Conservation (phyloP, 208 protist species). For the Trypanosoma caninum region DNA sequence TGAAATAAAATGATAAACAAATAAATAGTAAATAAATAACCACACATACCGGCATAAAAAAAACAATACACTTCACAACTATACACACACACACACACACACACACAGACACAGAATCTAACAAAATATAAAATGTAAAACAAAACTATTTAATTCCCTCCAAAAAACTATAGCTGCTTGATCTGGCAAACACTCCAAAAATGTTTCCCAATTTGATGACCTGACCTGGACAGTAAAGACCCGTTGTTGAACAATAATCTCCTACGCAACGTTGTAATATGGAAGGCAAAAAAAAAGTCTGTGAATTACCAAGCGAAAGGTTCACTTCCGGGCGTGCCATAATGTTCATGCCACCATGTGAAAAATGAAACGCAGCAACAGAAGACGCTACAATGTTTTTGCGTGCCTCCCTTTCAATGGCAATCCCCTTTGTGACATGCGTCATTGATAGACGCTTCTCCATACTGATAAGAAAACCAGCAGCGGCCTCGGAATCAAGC, state of each 20-base stretch:
- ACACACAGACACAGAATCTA: not conserved
- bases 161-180: constrained; percentile 76
- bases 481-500: constrained; percentile 73
- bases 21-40: constrained; percentile 10
- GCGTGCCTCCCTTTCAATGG: constrained; percentile 63
- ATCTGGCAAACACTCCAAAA: constrained; percentile 61
- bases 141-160: constrained; percentile 51
- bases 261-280: constrained; percentile 77
- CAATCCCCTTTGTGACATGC: constrained; percentile 69
- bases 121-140: not conserved
- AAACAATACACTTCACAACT: constrained; percentile 7
- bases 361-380: constrained; percentile 75
- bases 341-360: constrained; percentile 74
- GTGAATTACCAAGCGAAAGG: constrained; percentile 48
- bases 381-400: constrained; percentile 68
- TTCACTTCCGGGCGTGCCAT: constrained; percentile 61
- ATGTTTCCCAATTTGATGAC: constrained; percentile 49
- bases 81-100: constrained; percentile 6
- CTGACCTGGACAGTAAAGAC: constrained; percentile 75
- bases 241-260: constrained; percentile 52
- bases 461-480: constrained; percentile 51
- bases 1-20: not conserved
- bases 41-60: too few species aligned
- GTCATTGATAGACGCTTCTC: constrained; percentile 47
- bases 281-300: constrained; percentile 54